Evolutionary conservation across 305 asterid genomes (phyloP), one percentile per base, ranked within the genome.

Genomic region (Solanum hybrid): DNA sequence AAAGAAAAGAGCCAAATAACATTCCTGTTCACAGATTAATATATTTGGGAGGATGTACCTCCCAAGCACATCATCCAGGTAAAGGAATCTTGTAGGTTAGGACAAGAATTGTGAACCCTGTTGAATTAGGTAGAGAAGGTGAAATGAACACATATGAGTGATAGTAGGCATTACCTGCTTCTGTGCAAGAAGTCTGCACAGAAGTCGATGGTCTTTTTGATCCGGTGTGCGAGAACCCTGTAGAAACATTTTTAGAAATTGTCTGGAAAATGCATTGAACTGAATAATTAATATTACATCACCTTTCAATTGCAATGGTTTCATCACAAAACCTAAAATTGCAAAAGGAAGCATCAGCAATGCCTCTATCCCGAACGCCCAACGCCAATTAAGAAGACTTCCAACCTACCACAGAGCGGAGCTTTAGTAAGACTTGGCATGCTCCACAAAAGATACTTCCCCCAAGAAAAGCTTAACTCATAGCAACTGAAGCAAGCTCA

Each of bases 221-320:
- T 91, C 91, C 96, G 91, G 92, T 91, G 34, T 95, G 94, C 89
- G 92, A 77, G 87, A 96, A 94, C 82, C 99, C 99, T 96, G 94
- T 28, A 94, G 74, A 92, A 86, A 88, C 86, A 90, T 85, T 64
- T 88, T 92, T 73, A 92, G 92, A 79, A 92, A 90, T 42, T 64
- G 89, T 40, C 80, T 57, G 39, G 87, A 64, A 82, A 90, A 86
- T 73, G 89, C 87, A 69, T 67, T 28, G 90, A 46, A 26, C 88
- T 33, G 57, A 64, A 71, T 57, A 31, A 73, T 35, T 77, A 75
- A 51, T 51, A 89, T 79, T 31, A 90, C 88, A 83, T 39, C 90
- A 97, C 99, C 99, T 97, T 97, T 97, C 92, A 97, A 89, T 90
- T 96, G 95, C 93, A 97, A 93, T 4, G 99, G 99, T 93, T 96